Base-by-base conservation (phyloP, 768 basidiomycete species). In the Candolleomyces eurysporus region DNA sequence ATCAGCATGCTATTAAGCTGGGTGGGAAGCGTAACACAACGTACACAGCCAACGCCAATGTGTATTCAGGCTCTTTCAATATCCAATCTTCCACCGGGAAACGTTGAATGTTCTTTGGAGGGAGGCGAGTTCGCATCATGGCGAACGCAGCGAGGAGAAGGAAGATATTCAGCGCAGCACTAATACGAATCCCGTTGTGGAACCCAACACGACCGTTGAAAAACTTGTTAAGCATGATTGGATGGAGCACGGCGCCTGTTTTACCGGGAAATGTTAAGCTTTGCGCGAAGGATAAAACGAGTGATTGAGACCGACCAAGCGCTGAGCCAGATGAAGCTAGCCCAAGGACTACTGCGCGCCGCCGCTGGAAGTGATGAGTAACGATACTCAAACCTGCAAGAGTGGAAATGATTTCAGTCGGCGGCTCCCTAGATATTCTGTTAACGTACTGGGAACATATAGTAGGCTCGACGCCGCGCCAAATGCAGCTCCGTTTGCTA, bases 141-240 rank as follows among this genome's bases (percentile, higher is more conserved):
- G 66, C 56, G 53, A 66, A 69, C 0, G 76, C 76, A 13, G 76
- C 46, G 22, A 75, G 51, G 31, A 80, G 65, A 17, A 79, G 65
- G 7, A 64, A 60, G 4, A 72, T 62, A 55, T 76, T 78, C 54
- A 80, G 61, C 4, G 65, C 68, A 13, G 75, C 76, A 58, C 78
- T 80, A 21, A 77, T 72, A 4, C 77, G 72, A 30, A 80, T 75
- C 4, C 73, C 75, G 16, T 73, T 74, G 48, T 75, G 72, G 61
- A 79, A 81, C 11, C 78, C 78, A n/a, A 77, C 54, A 0, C 61
- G 62, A 9, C 75, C 68, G 62, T 72, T 66, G 49, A 80, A 75
- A 4, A 78, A 69, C 48, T 78, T 76, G 65, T 88, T 87, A 32
- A 89, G 70, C 76, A 87, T 79, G 65, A 86, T 84, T 0, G 84